These are phyloP conservation scores for Lentinula sp. DNA, from an alignment of 768 basidiomycete genomes.

Conservation along the genomic window DNA sequence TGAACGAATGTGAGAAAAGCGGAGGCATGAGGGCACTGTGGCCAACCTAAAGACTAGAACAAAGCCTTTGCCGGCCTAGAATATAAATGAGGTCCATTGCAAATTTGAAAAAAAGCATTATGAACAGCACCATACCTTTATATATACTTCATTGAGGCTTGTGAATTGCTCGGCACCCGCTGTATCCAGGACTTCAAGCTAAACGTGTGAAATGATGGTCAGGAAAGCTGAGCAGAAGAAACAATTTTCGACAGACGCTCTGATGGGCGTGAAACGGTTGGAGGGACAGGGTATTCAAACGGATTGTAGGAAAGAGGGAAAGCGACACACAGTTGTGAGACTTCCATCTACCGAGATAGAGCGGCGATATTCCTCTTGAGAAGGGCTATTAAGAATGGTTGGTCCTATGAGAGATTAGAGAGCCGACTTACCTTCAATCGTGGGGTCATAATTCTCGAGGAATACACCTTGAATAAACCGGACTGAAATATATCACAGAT, in stretches of 20 bases:
- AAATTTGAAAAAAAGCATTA: no score
- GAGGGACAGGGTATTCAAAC: constrained; percentile 4
- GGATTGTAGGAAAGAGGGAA: constrained; percentile 4
- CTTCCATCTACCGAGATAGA: constrained; percentile 62
- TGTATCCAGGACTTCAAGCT: constrained; percentile 81
- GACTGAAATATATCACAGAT: constrained; percentile 27
- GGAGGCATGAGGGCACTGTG: background rate
- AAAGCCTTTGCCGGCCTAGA: constrained; percentile 67
- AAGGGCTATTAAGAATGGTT: constrained; percentile 9
- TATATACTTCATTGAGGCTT: constrained; percentile 74
- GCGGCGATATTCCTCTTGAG: constrained; percentile 65
- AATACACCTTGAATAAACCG: constrained; percentile 71
- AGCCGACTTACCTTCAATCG: constrained; percentile 64
- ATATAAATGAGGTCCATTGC: background rate
- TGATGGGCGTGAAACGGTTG: background rate
- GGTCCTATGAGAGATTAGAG: background rate
- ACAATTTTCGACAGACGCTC: background rate
- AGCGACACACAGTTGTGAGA: constrained; percentile 46
- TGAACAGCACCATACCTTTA: constrained; percentile 44
- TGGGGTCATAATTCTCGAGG: constrained; percentile 75
- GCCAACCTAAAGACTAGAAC: constrained; percentile 75
- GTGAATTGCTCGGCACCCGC: constrained; percentile 86
- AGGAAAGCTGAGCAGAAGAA: background rate
- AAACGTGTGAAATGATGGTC: constrained; percentile 1
- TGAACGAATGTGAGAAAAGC: constrained; percentile 19